Conservation (phyloP, 2,329 filamentous ascomycete species). For the Herpotrichia juniperi region DNA sequence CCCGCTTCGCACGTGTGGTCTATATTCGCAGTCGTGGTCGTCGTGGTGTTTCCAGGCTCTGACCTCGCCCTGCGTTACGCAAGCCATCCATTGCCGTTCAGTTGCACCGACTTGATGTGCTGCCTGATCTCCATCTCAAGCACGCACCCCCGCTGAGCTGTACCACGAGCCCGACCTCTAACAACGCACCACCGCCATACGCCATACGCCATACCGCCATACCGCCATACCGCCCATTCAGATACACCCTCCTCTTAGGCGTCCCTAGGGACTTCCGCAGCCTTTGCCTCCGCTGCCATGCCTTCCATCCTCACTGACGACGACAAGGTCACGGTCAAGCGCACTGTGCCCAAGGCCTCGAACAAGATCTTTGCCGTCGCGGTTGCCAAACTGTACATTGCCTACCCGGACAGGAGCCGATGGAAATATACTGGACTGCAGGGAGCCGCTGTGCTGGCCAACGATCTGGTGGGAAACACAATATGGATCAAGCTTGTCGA, state of each 20-base stretch:
- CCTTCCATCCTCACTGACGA: conserved; percentile 81
- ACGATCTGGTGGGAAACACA: conserved; percentile 92
- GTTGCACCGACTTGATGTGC: conserved; percentile 32
- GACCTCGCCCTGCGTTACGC: background rate
- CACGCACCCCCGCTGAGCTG: conserved; percentile 36
- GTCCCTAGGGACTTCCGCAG: conserved; percentile 5
- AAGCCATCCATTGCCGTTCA: conserved; percentile 3
- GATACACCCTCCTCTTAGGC: conserved; percentile 12
- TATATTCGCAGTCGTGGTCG: background rate
- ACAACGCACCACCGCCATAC: conserved; percentile 8
- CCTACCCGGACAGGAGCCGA: conserved; percentile 81
- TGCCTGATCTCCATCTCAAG: conserved; percentile 28
- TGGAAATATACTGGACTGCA: conserved; percentile 96
- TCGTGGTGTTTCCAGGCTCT: background rate
- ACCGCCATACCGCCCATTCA: conserved; percentile 2
- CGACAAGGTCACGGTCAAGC: conserved; percentile 96
- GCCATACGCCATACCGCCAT: background rate
- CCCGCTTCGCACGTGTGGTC: background rate
- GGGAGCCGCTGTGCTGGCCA: conserved; percentile 87
- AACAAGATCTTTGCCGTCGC: conserved; percentile 99
- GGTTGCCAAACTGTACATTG: conserved; percentile 90
- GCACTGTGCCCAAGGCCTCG: conserved; percentile 86
- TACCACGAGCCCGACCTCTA: conserved; percentile 17
- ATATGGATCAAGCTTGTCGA: conserved; percentile 99
- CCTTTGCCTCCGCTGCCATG: conserved; percentile 38